Evolutionary conservation across 192 early-diverging fungal species (phyloP).

Genomic region (Piromyces sp.): DNA sequence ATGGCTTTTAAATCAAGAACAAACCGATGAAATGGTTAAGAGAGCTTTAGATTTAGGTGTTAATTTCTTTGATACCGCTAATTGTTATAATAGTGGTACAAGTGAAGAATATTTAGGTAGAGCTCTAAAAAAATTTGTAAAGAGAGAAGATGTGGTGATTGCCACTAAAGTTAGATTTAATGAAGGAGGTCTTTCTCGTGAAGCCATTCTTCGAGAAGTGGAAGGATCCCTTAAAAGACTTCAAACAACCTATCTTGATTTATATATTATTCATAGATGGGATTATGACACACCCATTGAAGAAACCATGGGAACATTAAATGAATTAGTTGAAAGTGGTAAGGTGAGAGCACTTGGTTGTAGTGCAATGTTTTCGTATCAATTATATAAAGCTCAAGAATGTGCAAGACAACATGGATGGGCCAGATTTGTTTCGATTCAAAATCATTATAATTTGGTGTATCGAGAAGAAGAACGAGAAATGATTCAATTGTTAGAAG

Average conservation of each 20-base stretch:
- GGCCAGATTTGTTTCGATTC: not conserved
- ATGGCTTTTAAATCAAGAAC: not conserved
- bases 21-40: not conserved
- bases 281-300: constrained; percentile 1
- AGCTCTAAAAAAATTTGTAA: no score
- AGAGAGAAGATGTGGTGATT: constrained; percentile 1
- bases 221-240: not conserved
- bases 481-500: no score
- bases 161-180: not conserved
- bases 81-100: not conserved
- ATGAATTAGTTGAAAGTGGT: constrained; percentile 1
- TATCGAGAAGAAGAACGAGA: no score
- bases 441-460: no score
- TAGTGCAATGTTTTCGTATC: not conserved
- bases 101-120: not conserved
- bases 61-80: not conserved
- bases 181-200: not conserved
- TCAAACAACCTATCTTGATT: not conserved
- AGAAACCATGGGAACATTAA: constrained; percentile 1
- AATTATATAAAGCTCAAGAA: constrained; percentile 1
- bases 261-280: not conserved
- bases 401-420: constrained; percentile 1
- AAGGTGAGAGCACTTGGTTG: not conserved
- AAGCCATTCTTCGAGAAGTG: not conserved
- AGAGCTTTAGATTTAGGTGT: not conserved